Base-by-base conservation (phyloP, 305 asterid genomes). In the Withania somnifera region DNA sequence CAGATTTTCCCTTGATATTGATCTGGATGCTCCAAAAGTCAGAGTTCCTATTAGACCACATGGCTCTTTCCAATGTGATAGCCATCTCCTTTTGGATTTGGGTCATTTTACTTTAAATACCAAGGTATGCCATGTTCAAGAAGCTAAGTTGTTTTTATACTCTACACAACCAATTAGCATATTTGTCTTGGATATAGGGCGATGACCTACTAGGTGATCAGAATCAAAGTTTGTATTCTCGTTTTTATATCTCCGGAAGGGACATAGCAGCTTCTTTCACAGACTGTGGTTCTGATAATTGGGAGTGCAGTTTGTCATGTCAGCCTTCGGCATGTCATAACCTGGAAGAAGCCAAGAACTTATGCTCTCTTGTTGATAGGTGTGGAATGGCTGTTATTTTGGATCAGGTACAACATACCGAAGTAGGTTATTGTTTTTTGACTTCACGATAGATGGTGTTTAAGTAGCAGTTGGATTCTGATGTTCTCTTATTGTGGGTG, bases 1-100 rank as follows among this genome's bases (percentile, higher is more conserved):
- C 93, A 96, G 98, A 88, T 96, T 96, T 88, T 95, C 99, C 86
- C 98, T 96, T 84, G 98, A 96, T 89, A 96, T 96, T 88, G 99
- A 96, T 85, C 97, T 96, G 77, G 99, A 94, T 83, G 99, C 99
- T 87, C 99, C 99, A 80, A 96, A 94, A 91, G 98, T 96, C 82
- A 92, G 95, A 84, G 91, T 96, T 86, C 99, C 98, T 84, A 88
- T 96, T 71, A 89, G 92, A 85, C 89, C 91, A 75, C 77, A 84
- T 76, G 84, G 86, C 76, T 89, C 94, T 79, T 82, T 84, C 53
- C 90, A 87, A 84, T 87, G 89, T 83, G 94, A 89, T 82, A 88
- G 95, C 89, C 88, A 94, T 92, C 93, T 96, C 82, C 87, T 95
- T 86, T 84, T 96, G 85, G 98, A 96, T 91, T 91, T 96, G 82